Percentiles rank a stretch among this genome's conserved stretches.
Conservation (phyloP, 257 asterid species). For the Asclepias syriaca region DNA sequence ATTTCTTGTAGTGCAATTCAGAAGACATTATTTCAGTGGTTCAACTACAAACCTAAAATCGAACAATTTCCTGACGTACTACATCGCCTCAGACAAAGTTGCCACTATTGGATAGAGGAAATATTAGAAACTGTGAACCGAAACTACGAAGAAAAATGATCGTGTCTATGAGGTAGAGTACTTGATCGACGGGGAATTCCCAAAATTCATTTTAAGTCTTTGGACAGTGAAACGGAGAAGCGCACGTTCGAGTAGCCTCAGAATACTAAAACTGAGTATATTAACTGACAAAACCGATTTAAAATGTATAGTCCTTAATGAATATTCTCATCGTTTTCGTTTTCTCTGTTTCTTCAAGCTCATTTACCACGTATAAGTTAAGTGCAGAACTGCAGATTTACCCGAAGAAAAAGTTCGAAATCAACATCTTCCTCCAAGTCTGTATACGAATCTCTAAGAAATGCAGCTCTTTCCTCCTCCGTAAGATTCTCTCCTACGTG, state of each 20-base stretch:
- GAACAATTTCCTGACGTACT: neutral
- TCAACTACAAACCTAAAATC: neutral
- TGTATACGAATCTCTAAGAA: constrained; percentile 61
- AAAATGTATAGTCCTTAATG: neutral
- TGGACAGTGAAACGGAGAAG: neutral
- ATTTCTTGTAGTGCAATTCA: neutral
- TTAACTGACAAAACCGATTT: neutral
- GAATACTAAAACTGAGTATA: neutral
- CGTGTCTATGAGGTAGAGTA: too few species aligned
- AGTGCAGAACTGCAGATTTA: constrained; percentile 21
- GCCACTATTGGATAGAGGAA: neutral
- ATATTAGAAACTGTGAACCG: neutral
- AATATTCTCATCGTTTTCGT: neutral
- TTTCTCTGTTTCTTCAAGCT: neutral
- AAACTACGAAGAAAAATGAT: neutral
- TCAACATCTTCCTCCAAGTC: constrained; percentile 70
- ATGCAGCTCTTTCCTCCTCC: constrained; percentile 66
- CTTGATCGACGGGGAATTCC: neutral
- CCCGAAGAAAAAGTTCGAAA: constrained; percentile 92
- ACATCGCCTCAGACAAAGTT: neutral
- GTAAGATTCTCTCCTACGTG: constrained; percentile 84
- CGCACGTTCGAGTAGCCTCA: neutral
- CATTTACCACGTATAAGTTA: neutral
- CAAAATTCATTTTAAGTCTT: neutral
- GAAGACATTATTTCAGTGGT: neutral